These are phyloP conservation scores for Rhodamnia rubescens DNA, from an alignment of 345 rosid species.

Conservation along the genomic window DNA sequence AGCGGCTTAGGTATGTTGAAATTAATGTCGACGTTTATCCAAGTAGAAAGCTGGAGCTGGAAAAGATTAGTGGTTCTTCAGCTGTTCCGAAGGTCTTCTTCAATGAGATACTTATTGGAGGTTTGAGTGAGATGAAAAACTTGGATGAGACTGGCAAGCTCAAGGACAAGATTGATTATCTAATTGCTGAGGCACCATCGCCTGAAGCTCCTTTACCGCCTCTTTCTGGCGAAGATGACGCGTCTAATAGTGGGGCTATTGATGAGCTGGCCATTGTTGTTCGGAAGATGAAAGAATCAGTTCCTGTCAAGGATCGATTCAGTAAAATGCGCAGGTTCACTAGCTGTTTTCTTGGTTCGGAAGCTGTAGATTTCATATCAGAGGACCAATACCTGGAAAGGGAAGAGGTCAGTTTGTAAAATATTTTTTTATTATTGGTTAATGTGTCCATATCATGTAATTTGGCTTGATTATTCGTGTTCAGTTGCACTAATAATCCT, in stretches of 20 bases:
- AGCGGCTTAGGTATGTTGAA: slow-evolving; percentile 65
- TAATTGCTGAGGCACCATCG: slow-evolving; percentile 45
- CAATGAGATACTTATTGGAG: slow-evolving; percentile 60
- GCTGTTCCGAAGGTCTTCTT: slow-evolving; percentile 66
- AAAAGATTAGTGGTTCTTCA: slow-evolving; percentile 51
- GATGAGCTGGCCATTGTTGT: slow-evolving; percentile 78
- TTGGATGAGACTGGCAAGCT: slow-evolving; percentile 60
- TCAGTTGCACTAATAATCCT: not conserved
- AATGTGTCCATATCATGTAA: not conserved
- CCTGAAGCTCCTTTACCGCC: slow-evolving; percentile 71
- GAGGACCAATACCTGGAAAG: slow-evolving; percentile 64
- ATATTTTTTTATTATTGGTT: not conserved
- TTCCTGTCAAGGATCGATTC: slow-evolving; percentile 62
- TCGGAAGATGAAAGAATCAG: slow-evolving; percentile 58
- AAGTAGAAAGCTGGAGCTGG: slow-evolving; percentile 60
- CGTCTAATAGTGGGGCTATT: slow-evolving; percentile 37
- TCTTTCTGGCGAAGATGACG: slow-evolving; percentile 84
- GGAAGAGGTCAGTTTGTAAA: slow-evolving; percentile 35
- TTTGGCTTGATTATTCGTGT: not conserved
- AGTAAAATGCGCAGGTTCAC: slow-evolving; percentile 62
- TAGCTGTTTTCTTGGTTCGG: slow-evolving; percentile 67
- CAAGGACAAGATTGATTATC: slow-evolving; percentile 51
- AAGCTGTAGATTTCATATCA: slow-evolving; percentile 64
- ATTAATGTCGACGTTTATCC: slow-evolving; percentile 73
- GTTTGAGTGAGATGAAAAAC: slow-evolving; percentile 39